Percentiles rank a stretch among this genome's conserved stretches.
phyloP scores from a whole-genome alignment of 768 basidiomycete genomes.

The Zangia roseola region DNA sequence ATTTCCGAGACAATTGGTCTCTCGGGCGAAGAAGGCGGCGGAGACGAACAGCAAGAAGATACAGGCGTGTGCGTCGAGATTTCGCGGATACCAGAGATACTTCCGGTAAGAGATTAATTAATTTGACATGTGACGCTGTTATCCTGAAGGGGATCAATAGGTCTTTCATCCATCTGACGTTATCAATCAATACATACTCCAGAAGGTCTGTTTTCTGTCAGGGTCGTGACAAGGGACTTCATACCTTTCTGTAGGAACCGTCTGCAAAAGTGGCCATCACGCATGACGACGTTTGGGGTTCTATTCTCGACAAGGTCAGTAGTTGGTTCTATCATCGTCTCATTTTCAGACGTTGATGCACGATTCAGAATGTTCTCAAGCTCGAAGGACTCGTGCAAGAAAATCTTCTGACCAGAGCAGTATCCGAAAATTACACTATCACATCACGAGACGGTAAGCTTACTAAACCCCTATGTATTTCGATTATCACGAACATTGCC shows the following conservation, averaged over 20 bases:
- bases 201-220: constrained; percentile 6
- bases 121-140: neutral
- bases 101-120: constrained; percentile 9
- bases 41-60: neutral
- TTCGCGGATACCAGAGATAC: constrained; percentile 17
- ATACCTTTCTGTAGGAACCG: constrained; percentile 12
- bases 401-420: constrained; percentile 5
- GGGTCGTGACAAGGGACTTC: neutral
- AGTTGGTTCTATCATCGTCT: too few relatives aligned
- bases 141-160: constrained; percentile 9
- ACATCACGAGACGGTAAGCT: constrained; percentile 11
- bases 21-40: constrained; percentile 1
- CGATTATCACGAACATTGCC: neutral
- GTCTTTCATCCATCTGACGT: constrained; percentile 25
- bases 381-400: constrained; percentile 11
- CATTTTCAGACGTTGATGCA: neutral
- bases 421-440: constrained; percentile 14
- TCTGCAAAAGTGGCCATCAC: constrained; percentile 25
- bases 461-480: neutral
- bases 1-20: constrained; percentile 14
- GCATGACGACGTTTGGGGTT: constrained; percentile 23
- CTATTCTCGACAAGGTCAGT: constrained; percentile 16
- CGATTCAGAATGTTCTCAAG: constrained; percentile 9
- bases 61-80: constrained; percentile 12
- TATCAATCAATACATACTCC: constrained; percentile 25